Evolutionary conservation across 208 protist species (phyloP), one percentile per base, ranked within the genome.

Genomic region (Leishmania turanica): DNA sequence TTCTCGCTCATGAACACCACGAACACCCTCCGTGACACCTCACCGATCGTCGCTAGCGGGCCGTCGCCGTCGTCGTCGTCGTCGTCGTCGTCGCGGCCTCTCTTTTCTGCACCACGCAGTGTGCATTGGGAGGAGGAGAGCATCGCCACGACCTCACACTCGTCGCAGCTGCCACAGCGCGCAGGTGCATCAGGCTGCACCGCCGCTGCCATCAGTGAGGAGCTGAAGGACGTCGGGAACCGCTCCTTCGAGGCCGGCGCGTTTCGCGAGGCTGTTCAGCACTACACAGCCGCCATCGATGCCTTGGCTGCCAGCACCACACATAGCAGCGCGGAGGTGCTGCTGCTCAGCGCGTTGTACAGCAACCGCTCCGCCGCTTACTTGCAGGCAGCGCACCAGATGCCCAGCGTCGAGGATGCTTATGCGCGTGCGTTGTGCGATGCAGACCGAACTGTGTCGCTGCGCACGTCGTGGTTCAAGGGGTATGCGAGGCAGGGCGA

Each of bases 311-410:
- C 82, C 15, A 37, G 47, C 65, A 58, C 64, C 17, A 15, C 72
- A 56, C 27, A 68, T 49, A 58, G 51, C 21, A 8, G 49, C 2
- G 69, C 37, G 13, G 56, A 62, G 51, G 56, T 40, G 81, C 68
- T 79, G 70, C 82, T 96, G 31, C 85, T 96, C 66, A 88, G 97
- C n/a, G 90, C 96, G 13, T 84, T 99, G 47, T 93, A 97, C 91
- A 98, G 93, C 81, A 99, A 99, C 88, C 92, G 98, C 62, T 98
- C 96, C n/a, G 97, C 98, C n/a, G 89, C 92, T 31, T 97, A 96
- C 83, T 77, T 96, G 53, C 88, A 95, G 72, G 85, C 92, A 5
- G 85, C 88, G 8, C 91, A 96, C 53, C 78, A 96, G 62, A 82
- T 90, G 88, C 37, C 81, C 34, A 83, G 37, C 24, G 77, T 83